Percentiles rank a stretch among this genome's conserved stretches.
phyloP scores from a whole-genome alignment of 192 early-diverging fungal species.

The Chytriomyces sp. region DNA sequence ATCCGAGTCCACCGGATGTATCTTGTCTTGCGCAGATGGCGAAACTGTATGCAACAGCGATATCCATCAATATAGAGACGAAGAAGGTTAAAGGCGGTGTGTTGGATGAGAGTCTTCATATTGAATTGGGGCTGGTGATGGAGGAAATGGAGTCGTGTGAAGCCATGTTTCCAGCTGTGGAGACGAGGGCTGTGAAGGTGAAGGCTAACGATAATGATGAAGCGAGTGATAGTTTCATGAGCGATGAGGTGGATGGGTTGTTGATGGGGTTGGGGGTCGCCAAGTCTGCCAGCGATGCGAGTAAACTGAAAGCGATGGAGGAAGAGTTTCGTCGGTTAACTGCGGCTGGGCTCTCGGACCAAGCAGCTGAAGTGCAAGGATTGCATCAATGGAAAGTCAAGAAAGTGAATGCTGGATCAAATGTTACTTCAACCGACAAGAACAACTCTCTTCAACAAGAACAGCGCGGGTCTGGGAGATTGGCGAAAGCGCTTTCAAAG shows the following conservation, averaged over 20 bases:
- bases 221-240: conserved; percentile 51
- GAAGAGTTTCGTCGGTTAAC: conserved; percentile 53
- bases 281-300: conserved; percentile 42
- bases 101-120: conserved; percentile 40
- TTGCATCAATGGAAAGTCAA: conserved; percentile 52
- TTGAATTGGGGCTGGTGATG: conserved; percentile 41
- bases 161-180: conserved; percentile 37
- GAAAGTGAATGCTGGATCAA: conserved; percentile 28
- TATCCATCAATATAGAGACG: conserved; percentile 35
- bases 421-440: neutral
- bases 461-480: neutral
- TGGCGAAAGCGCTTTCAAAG: conserved; percentile 40
- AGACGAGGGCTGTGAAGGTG: neutral
- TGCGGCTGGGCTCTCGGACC: conserved; percentile 41
- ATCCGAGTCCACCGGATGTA: conserved; percentile 21
- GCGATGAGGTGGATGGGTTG: conserved; percentile 57
- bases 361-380: conserved; percentile 56
- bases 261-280: conserved; percentile 49
- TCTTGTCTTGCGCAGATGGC: conserved; percentile 17
- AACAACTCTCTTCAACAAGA: neutral
- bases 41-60: conserved; percentile 42
- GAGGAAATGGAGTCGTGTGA: conserved; percentile 41
- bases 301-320: conserved; percentile 55
- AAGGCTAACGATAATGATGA: conserved; percentile 37
- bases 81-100: conserved; percentile 27